Base-by-base conservation (phyloP, 495 filamentous ascomycete genomes). In the Acidomyces sp. region DNA sequence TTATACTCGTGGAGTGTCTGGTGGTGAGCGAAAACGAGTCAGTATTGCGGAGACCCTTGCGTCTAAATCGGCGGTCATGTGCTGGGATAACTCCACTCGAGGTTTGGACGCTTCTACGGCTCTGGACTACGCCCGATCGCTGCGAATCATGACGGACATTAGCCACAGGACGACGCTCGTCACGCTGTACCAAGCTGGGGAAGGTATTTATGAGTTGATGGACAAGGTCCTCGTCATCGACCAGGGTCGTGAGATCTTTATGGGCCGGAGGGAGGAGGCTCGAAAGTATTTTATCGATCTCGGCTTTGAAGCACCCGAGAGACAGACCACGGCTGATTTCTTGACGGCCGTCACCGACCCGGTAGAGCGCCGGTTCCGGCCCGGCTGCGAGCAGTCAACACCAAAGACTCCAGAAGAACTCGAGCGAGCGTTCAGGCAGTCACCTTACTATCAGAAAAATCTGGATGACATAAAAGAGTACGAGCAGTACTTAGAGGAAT, bases 101-200 rank as follows among this genome's bases (percentile, higher is more conserved):
- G 83, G 83, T 24, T 62, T 90, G 13, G 83, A 90, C 56, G 77
- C 80, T 2, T 77, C 71, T 18, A 86, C 83, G 4, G 83, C 83
- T 1, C 64, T 87, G 15, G 82, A 88, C 54, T 88, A 82, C 49
- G 79, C 80, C 15, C 79, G 74, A 43, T 80, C 77, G 0, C 59
- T 88, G 24, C 72, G 82, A 10, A 78, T 84, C 47, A 84, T 90
- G 74, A 88, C 85, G 16, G 81, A 85, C 43, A 73, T 90, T 40
- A 80, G 70, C 52, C 72, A 84, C 51, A 74, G 78, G 10, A 90
- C 84, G 4, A 87, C 82, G 0, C 66, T 93, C 23, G 83, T 85
- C 16, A 88, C 83, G 1, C 63, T 90, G 1, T 90, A 90, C 60
- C 83, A 90, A 54, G 82, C 82, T 1, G 80, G 83, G 36, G 77